Base-by-base conservation (phyloP, 2,329 filamentous ascomycete genomes). In the Coniochaeta sp. region DNA sequence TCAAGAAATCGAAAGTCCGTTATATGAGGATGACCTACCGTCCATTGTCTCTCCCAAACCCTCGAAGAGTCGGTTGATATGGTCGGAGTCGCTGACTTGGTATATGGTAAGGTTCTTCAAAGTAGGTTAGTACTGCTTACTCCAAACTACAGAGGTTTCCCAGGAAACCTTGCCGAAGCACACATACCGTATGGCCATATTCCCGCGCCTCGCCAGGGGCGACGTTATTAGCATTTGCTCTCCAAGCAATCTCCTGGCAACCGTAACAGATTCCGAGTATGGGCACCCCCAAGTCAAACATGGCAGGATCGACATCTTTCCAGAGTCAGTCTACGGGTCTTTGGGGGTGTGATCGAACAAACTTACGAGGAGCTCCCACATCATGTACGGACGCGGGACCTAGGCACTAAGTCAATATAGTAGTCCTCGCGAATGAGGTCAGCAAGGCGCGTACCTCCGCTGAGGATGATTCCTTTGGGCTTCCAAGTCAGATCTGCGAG, bases 381-480 rank as follows among this genome's bases (percentile, higher is more conserved):
- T 91, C 89, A 69, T 96, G 96, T 57, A 96, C 92, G 3, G 88
- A 91, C 58, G 77, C 77, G 17, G 81, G 81, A 7, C 76, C 72
- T 72, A 58, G n/a, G n/a, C n/a, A n/a, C n/a, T n/a, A n/a, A n/a
- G n/a, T n/a, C n/a, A n/a, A n/a, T n/a, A n/a, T n/a, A n/a, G n/a
- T n/a, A n/a, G n/a, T n/a, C n/a, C n/a, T n/a, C n/a, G n/a, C n/a
- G n/a, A n/a, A n/a, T n/a, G n/a, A n/a, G n/a, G n/a, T n/a, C n/a
- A 36, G 34, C 8, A 9, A 12, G 11, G 31, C 40, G 52, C 73
- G 84, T 84, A 44, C 88, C 87, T 63, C 89, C 89, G 9, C 85
- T 89, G 11, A 93, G 78, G 60, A 96, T 89, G 64, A 98, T 86
- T 66, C 93, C 93, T 71, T 89, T 89, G 22, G 93, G 93, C 71